phyloP scores from a whole-genome alignment of 1,284 basidiomycete species.

The Termitomyces sp. region DNA sequence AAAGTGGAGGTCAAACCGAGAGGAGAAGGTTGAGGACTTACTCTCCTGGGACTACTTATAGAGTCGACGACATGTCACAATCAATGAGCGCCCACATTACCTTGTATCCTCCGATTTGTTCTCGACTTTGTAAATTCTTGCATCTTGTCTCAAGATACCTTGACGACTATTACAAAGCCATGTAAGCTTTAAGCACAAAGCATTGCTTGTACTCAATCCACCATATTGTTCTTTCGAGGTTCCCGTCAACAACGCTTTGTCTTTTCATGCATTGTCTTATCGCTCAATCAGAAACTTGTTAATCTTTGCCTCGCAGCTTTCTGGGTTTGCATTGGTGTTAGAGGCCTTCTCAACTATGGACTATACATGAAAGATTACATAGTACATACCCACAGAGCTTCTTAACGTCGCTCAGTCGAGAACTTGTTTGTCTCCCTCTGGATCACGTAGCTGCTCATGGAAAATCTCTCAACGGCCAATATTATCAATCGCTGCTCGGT shows the following conservation, averaged over 20 bases:
- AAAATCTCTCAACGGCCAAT: no score
- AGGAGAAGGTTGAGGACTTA: neutral
- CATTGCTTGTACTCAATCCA: neutral
- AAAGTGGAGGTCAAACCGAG: conserved; percentile 13
- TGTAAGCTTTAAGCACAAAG: neutral
- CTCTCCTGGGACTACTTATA: neutral
- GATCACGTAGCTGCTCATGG: no score
- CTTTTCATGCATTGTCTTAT: conserved; percentile 16
- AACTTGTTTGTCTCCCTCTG: no score
- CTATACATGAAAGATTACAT: no score
- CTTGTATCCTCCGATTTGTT: neutral
- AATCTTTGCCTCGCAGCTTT: neutral
- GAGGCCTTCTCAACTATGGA: no score
- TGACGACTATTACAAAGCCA: neutral
- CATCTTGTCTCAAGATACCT: neutral
- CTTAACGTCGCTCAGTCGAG: no score
- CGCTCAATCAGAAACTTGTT: conserved; percentile 16
- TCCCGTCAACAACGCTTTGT: no score
- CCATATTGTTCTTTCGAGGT: neutral
- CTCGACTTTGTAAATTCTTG: neutral
- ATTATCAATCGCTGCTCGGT: no score
- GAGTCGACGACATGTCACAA: neutral
- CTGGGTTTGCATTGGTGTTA: neutral
- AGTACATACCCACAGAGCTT: no score
- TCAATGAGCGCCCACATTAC: neutral